Conservation (phyloP, 1,284 basidiomycete genomes). For the Psilocybe mexicana region DNA sequence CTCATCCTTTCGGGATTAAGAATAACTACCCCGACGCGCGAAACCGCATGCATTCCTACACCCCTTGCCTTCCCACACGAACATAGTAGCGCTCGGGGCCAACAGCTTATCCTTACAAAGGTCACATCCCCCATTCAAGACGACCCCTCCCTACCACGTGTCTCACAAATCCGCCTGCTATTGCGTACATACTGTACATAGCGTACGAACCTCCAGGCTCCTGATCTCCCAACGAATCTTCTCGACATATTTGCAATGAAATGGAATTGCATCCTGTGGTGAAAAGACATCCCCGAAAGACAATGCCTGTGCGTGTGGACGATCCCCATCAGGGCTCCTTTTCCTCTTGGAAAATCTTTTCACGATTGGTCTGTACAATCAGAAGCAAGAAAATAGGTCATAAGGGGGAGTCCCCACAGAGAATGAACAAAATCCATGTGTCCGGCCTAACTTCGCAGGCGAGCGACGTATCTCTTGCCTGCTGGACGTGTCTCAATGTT, state of each 20-base stretch:
- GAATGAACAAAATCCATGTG: slow-evolving; percentile 1
- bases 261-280: not conserved
- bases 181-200: too few relatives aligned
- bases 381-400: slow-evolving; percentile 9
- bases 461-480: not conserved
- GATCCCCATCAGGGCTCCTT: slow-evolving; percentile 19
- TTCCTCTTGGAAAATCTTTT: slow-evolving; percentile 12
- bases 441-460: not conserved
- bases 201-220: too few relatives aligned
- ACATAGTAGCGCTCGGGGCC: not conserved
- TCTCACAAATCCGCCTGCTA: too few relatives aligned
- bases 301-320: slow-evolving; percentile 4
- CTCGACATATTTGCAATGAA: not conserved
- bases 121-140: not conserved
- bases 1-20: slow-evolving; percentile 2
- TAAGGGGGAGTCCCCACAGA: slow-evolving; percentile 5
- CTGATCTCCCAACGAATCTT: too few relatives aligned
- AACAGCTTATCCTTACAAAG: not conserved
- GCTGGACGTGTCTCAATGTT: not conserved
- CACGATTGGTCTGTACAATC: not conserved
- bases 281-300: slow-evolving; percentile 10
- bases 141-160: too few relatives aligned
- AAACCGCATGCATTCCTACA: not conserved
- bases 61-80: not conserved
- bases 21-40: slow-evolving; percentile 4